Evolutionary conservation across 495 filamentous ascomycete genomes (phyloP).

Genomic region (Aspergillus bridgeri): DNA sequence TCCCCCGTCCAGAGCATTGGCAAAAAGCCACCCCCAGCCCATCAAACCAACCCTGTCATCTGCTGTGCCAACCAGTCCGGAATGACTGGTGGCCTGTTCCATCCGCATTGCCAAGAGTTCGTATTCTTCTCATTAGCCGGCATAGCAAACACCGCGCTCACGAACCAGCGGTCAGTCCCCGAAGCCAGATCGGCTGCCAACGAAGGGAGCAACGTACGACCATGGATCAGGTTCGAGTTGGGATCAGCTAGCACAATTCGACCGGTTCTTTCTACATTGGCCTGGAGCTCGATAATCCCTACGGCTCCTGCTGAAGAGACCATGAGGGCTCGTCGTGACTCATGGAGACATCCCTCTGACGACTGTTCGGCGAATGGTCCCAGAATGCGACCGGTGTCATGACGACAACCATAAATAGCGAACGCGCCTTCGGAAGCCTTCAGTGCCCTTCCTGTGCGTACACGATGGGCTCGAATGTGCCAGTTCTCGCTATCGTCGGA

Average conservation of each 20-base stretch:
- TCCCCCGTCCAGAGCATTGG: background rate
- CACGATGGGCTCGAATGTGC: slow-evolving; percentile 63
- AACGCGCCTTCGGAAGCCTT: slow-evolving; percentile 67
- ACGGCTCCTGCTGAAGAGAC: slow-evolving; percentile 64
- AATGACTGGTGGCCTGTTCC: slow-evolving; percentile 50
- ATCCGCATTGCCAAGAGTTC: slow-evolving; percentile 32
- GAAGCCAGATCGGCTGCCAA: slow-evolving; percentile 39
- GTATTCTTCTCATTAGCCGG: slow-evolving; percentile 25
- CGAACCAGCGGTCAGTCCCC: slow-evolving; percentile 43
- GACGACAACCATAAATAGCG: slow-evolving; percentile 62
- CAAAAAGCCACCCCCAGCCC: background rate
- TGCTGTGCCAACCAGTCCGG: slow-evolving; percentile 48
- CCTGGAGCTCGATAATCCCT: slow-evolving; percentile 60
- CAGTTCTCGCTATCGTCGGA: slow-evolving; percentile 53
- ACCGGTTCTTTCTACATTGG: slow-evolving; percentile 42
- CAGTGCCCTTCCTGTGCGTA: slow-evolving; percentile 56
- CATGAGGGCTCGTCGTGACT: slow-evolving; percentile 53
- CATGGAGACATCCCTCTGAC: slow-evolving; percentile 54
- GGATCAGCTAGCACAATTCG: slow-evolving; percentile 69
- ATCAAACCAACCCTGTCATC: slow-evolving; percentile 27
- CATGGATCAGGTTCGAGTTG: slow-evolving; percentile 71
- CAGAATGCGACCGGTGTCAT: slow-evolving; percentile 55
- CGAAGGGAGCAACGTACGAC: slow-evolving; percentile 66
- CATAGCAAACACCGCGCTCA: slow-evolving; percentile 48
- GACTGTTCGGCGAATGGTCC: slow-evolving; percentile 47